Conservation (phyloP, 371 early-diverging fungal genomes). For the Mortierella sp. region DNA sequence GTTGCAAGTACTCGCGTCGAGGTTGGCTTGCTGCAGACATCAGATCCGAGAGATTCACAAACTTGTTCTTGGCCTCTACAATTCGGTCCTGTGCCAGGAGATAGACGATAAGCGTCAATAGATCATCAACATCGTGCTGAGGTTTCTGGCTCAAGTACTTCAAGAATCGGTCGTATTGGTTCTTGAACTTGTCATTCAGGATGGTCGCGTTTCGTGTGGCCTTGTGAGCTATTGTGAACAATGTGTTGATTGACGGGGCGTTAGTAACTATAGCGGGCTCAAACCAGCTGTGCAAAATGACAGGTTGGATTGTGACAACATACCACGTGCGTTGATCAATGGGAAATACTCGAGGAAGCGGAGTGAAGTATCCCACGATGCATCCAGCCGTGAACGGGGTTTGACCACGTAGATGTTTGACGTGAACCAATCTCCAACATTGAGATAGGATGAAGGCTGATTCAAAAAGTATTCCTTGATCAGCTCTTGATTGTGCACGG, state of each 20-base stretch:
- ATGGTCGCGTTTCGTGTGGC: slow-evolving; percentile 37
- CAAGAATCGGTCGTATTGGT: slow-evolving; percentile 59
- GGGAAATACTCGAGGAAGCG: slow-evolving; percentile 64
- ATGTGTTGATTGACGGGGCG: too few species aligned
- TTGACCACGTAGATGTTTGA: slow-evolving; percentile 52
- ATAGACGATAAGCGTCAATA: slow-evolving; percentile 57
- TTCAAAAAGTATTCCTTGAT: slow-evolving; percentile 32
- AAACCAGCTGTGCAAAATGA: too few species aligned
- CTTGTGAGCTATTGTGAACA: slow-evolving; percentile 44
- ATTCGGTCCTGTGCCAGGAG: slow-evolving; percentile 68
- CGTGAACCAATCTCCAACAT: slow-evolving; percentile 55
- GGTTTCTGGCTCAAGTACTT: slow-evolving; percentile 55
- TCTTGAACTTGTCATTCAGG: slow-evolving; percentile 57
- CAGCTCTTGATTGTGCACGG: slow-evolving; percentile 14
- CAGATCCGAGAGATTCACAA: slow-evolving; percentile 16
- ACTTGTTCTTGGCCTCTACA: slow-evolving; percentile 57
- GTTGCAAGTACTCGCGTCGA: slow-evolving; percentile 25
- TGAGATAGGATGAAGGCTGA: slow-evolving; percentile 7
- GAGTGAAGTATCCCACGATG: slow-evolving; percentile 13
- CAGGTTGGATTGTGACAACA: too few species aligned
- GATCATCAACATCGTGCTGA: slow-evolving; percentile 45
- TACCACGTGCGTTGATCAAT: slow-evolving; percentile 62
- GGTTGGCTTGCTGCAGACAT: background rate
- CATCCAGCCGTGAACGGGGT: slow-evolving; percentile 19
- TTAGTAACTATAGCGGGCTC: too few species aligned